Conservation (phyloP, 2,329 filamentous ascomycete species). For the Esteya vermicola region DNA sequence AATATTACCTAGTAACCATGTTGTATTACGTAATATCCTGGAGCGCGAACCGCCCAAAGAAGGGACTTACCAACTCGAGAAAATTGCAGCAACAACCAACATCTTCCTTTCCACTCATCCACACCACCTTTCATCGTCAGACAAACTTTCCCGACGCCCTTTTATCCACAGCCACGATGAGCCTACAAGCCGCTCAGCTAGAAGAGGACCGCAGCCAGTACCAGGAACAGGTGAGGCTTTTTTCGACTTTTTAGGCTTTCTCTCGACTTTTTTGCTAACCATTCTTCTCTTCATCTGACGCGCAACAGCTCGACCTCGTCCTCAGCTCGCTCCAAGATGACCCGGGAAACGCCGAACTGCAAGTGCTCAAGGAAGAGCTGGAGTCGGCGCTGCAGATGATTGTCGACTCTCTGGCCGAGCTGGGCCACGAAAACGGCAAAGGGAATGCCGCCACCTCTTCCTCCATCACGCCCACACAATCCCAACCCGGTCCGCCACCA, state of each 20-base stretch:
- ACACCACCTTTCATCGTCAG: too few relatives aligned
- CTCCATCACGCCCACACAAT: too few relatives aligned
- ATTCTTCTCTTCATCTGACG: background rate
- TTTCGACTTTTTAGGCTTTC: too few relatives aligned
- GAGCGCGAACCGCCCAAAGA: too few relatives aligned
- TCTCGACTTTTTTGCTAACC: background rate
- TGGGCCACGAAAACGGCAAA: constrained; percentile 45
- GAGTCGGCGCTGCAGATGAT: constrained; percentile 67
- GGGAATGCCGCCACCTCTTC: constrained; percentile 29
- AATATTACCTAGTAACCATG: too few relatives aligned
- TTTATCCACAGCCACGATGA: constrained; percentile 19
- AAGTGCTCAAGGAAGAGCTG: constrained; percentile 66
- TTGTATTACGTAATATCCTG: too few relatives aligned
- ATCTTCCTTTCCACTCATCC: too few relatives aligned
- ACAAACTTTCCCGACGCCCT: too few relatives aligned
- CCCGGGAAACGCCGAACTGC: constrained; percentile 65
- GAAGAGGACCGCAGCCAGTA: constrained; percentile 40
- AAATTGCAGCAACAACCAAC: too few relatives aligned
- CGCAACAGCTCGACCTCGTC: constrained; percentile 58
- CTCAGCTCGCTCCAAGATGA: constrained; percentile 63
- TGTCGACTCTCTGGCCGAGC: constrained; percentile 67
- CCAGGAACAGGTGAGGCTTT: constrained; percentile 36
- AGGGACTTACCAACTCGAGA: too few relatives aligned
- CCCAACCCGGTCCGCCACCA: too few relatives aligned
- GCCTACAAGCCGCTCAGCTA: constrained; percentile 18